phyloP scores from a whole-genome alignment of 805 yeast species.

The Pichia rugopelliculosa region DNA sequence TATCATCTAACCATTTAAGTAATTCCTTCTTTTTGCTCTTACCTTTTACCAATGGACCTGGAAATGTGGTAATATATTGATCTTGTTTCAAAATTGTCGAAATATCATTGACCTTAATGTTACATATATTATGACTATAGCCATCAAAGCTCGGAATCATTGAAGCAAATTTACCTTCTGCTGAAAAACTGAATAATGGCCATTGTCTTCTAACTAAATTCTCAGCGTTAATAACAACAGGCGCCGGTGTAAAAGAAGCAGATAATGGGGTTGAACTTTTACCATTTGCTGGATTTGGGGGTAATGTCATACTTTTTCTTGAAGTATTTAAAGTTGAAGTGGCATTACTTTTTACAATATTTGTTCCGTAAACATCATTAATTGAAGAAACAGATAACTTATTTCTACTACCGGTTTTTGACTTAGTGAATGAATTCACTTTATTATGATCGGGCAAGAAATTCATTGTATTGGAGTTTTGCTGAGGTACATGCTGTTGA shows the following conservation, averaged over 20 bases:
- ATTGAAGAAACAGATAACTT: slow-evolving; percentile 12
- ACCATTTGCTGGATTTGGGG: slow-evolving; percentile 8
- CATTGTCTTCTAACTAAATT: slow-evolving; percentile 55
- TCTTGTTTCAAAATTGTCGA: slow-evolving; percentile 31
- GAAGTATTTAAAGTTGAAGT: slow-evolving; percentile 8
- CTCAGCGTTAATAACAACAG: slow-evolving; percentile 42
- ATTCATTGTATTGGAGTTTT: not conserved
- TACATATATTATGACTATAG: slow-evolving; percentile 26
- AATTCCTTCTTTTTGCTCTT: slow-evolving; percentile 61
- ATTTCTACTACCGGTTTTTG: not conserved
- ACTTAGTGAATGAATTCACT: not conserved
- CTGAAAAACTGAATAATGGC: slow-evolving; percentile 68
- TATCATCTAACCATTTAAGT: slow-evolving; percentile 56
- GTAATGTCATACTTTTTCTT: slow-evolving; percentile 7
- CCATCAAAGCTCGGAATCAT: slow-evolving; percentile 37
- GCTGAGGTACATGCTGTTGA: not conserved
- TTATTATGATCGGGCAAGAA: not conserved
- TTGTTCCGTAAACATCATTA: slow-evolving; percentile 15
- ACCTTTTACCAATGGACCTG: slow-evolving; percentile 56
- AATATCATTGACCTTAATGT: slow-evolving; percentile 32
- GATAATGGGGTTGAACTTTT: slow-evolving; percentile 5
- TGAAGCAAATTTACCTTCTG: slow-evolving; percentile 36
- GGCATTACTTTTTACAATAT: slow-evolving; percentile 10
- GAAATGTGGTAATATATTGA: slow-evolving; percentile 50
- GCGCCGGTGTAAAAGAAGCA: slow-evolving; percentile 26